Evolutionary conservation across 176 grass and related monocot species (phyloP), one percentile per base, ranked within the genome.

Genomic region (Oryza punctata): DNA sequence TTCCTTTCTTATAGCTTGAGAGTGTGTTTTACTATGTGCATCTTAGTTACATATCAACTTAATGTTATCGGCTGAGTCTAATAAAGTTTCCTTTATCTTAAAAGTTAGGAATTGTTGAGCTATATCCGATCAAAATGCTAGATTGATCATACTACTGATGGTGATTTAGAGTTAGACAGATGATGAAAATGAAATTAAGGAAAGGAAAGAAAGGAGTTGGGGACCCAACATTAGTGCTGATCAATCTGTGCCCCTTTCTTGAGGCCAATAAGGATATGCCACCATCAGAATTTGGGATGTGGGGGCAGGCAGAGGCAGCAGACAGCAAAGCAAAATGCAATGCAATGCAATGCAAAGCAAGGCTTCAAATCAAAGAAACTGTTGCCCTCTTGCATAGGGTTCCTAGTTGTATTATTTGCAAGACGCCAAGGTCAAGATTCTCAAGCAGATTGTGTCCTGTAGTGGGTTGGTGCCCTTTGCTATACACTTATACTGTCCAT

Each of bases 381-480:
- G 23, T 87, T 89, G 85, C 88, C 85, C 85, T 90, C 81, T 41
- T 50, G 72, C 79, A 74, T 76, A 71, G 84, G 76, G 85, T 77
- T 82, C 18, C 35, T 70, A 44, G 27, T 38, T 26, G 57, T 76
- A 61, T 85, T 87, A 84, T 90, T 90, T 90, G 76, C 79, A 75
- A 92, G 70, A 89, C 44, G 67, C 77, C 87, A 82, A 92, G 90
- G 95, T 92, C 95, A 97, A 92, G 92, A 97, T 97, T 94, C 90
- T 97, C 94, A 91, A 85, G 81, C 88, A 47, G 88, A 91, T 91
- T 54, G 49, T 83, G 54, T 73, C 70, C 45, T 89, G 43, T 81
- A 80, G 43, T 92, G 81, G 77, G 67, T 83, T 64, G 89, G 67
- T 81, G 64, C 63, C 63, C 33, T 61, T 49, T 70, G 64, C 15